These are phyloP conservation scores for Penicillium sp. DNA, from an alignment of 2,329 filamentous ascomycete species.

Conservation along the genomic window DNA sequence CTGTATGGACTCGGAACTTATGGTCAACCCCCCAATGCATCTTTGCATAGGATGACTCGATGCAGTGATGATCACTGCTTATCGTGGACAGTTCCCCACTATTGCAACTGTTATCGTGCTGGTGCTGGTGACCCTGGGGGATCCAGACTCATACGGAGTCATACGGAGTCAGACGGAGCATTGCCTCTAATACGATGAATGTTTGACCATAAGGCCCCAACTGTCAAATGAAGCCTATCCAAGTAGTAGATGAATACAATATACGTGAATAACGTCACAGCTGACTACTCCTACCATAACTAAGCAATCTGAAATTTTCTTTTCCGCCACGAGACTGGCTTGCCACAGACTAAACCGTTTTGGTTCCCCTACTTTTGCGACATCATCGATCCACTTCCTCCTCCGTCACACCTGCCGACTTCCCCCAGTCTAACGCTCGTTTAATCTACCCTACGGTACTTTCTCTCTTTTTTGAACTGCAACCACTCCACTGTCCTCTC, in stretches of 20 bases:
- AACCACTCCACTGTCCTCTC: background rate
- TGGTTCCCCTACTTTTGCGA: constrained; percentile 1
- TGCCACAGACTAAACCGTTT: constrained; percentile 2
- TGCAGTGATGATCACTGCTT: constrained; percentile 17
- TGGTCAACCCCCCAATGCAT: too few relatives aligned
- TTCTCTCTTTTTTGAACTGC: background rate
- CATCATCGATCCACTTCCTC: background rate
- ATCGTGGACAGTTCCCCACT: constrained; percentile 10
- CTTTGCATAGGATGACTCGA: constrained; percentile 6
- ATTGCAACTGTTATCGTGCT: background rate
- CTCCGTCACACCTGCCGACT: background rate
- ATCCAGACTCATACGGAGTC: too few relatives aligned
- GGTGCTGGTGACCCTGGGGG: background rate
- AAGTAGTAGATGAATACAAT: too few relatives aligned
- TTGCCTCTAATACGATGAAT: too few relatives aligned
- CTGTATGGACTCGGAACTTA: too few relatives aligned
- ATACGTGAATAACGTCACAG: too few relatives aligned
- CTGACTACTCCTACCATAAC: too few relatives aligned
- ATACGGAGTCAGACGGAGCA: too few relatives aligned
- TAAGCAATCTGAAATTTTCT: background rate
- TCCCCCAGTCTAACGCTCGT: background rate
- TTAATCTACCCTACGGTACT: background rate
- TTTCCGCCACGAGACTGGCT: background rate
- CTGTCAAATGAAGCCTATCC: too few relatives aligned
- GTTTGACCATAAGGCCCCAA: too few relatives aligned